These are phyloP conservation scores for Pseudogymnoascus sp. DNA, from an alignment of 2,329 filamentous ascomycete species.

Conservation along the genomic window DNA sequence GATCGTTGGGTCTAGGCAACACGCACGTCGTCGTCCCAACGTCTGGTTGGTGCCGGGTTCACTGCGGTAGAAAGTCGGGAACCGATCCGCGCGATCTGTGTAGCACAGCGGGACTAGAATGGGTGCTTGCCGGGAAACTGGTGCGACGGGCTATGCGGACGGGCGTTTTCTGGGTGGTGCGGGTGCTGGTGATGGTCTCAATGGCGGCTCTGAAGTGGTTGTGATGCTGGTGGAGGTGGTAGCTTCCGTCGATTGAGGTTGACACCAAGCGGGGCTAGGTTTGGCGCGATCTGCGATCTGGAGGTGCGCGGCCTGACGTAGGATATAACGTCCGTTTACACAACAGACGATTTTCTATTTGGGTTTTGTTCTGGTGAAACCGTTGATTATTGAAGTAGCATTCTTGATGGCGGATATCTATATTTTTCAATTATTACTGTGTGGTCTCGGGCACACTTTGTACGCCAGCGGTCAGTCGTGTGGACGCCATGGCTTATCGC, in stretches of 20 bases:
- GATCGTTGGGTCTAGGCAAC: not conserved
- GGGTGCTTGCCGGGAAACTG: not conserved
- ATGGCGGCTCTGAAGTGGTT: not conserved
- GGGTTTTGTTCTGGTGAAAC: not conserved
- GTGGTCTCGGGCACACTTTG: not conserved
- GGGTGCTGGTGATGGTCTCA: not conserved
- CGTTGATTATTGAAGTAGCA: not conserved
- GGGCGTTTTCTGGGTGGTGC: not conserved
- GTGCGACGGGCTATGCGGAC: not conserved
- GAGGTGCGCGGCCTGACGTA: not conserved
- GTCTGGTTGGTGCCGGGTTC: not conserved
- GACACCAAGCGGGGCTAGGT: not conserved
- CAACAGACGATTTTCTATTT: not conserved
- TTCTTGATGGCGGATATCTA: not conserved
- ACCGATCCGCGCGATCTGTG: not conserved
- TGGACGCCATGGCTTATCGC: not conserved
- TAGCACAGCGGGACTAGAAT: not conserved
- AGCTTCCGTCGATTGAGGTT: slow-evolving; percentile 1
- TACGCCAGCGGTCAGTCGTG: not conserved
- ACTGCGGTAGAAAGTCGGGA: not conserved
- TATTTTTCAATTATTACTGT: not conserved
- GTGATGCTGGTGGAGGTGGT: not conserved
- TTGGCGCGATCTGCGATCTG: not conserved
- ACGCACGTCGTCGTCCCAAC: not conserved
- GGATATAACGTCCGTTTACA: not conserved